Conservation (phyloP, 2,329 filamentous ascomycete species). For the Epichloe sp. region DNA sequence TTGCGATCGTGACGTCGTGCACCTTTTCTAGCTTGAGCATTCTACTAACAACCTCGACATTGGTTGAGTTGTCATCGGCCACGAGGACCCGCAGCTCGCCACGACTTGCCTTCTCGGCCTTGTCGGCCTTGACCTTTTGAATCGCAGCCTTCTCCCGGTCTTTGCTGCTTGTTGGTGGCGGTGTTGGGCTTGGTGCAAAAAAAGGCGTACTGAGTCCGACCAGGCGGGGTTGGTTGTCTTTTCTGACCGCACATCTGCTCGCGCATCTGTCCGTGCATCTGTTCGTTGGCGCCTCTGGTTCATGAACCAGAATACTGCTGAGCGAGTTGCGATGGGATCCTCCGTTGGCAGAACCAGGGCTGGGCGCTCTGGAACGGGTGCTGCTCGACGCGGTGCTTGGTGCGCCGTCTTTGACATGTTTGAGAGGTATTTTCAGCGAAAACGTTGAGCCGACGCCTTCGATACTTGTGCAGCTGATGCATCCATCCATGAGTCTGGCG, state of each 20-base stretch:
- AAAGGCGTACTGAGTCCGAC: constrained; percentile 76
- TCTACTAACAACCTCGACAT: constrained; percentile 44
- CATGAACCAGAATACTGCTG: constrained; percentile 10
- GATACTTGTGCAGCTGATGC: constrained; percentile 57
- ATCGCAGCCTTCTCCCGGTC: constrained; percentile 53
- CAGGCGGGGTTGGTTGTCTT: constrained; percentile 52
- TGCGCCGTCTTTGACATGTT: constrained; percentile 51
- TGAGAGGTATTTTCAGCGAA: constrained; percentile 69
- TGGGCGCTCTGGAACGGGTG: constrained; percentile 34
- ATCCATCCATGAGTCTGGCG: constrained; percentile 69
- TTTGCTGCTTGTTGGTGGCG: constrained; percentile 21
- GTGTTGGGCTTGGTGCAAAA: constrained; percentile 40
- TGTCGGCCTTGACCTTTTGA: constrained; percentile 45
- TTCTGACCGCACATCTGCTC: not conserved
- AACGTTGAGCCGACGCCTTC: constrained; percentile 68
- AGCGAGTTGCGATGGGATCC: constrained; percentile 21
- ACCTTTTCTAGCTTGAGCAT: constrained; percentile 65
- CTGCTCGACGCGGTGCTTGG: constrained; percentile 44
- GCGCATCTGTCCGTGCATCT: constrained; percentile 6
- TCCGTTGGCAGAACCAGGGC: constrained; percentile 29
- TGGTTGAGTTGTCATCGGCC: constrained; percentile 55
- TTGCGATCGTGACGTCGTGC: constrained; percentile 80
- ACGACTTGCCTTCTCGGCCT: constrained; percentile 30
- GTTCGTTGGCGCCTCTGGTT: constrained; percentile 6
- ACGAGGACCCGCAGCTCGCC: constrained; percentile 69